A percentile compares a stretch with the other conserved stretches of the same genome.
These are phyloP conservation scores for Candida sp. DNA, from an alignment of 1,139 yeast species.

Conservation along the genomic window DNA sequence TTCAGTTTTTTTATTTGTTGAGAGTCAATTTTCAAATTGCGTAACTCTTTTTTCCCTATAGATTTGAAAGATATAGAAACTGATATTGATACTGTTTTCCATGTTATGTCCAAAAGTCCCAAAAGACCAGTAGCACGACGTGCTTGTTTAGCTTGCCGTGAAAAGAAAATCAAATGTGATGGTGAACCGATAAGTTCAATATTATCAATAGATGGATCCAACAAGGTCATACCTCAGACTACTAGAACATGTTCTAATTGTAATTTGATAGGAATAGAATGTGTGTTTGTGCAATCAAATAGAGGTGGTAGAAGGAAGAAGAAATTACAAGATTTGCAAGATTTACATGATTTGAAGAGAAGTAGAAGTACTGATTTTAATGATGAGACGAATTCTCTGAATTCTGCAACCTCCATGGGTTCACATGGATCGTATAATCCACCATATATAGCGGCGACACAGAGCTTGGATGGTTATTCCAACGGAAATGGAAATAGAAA, in stretches of 20 bases:
- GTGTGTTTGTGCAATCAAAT: slow-evolving; percentile 57
- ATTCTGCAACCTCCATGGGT: not conserved
- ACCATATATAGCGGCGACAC: not conserved
- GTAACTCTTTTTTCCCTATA: not conserved
- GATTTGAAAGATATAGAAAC: no score
- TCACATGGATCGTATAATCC: not conserved
- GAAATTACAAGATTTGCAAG: slow-evolving; percentile 2
- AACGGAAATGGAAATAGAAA: not conserved
- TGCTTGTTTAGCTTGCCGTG: slow-evolving; percentile 62
- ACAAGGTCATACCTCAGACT: slow-evolving; percentile 13
- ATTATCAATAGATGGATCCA: slow-evolving; percentile 12
- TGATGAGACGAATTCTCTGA: not conserved
- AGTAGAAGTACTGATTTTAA: not conserved
- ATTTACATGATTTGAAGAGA: not conserved
- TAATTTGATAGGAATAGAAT: slow-evolving; percentile 41
- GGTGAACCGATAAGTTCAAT: slow-evolving; percentile 42
- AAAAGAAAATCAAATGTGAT: slow-evolving; percentile 61
- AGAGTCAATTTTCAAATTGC: not conserved
- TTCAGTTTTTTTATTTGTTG: no score
- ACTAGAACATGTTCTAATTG: slow-evolving; percentile 48
- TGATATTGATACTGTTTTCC: not conserved
- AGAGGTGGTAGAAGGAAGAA: slow-evolving; percentile 57
- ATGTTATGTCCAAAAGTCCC: slow-evolving; percentile 1
- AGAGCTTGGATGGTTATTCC: not conserved
- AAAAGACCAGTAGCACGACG: slow-evolving; percentile 46